These are phyloP conservation scores for Apiotrichum siamense DNA, from an alignment of 1,284 basidiomycete genomes.

Conservation along the genomic window DNA sequence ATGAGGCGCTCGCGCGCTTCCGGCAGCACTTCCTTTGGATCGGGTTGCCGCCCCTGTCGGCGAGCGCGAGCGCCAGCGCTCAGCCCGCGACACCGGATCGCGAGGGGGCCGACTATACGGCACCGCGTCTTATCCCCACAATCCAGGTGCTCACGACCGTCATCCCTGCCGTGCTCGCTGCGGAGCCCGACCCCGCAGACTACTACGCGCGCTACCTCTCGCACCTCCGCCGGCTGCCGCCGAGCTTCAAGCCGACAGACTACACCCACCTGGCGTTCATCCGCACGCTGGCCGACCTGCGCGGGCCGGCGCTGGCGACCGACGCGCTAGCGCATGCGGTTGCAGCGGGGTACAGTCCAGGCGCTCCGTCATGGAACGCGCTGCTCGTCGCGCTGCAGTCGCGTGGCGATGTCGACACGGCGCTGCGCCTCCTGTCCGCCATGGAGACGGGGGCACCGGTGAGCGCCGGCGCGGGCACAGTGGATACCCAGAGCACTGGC, in stretches of 20 bases:
- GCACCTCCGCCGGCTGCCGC: conserved; percentile 5
- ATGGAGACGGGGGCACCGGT: conserved; percentile 16
- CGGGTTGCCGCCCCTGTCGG: conserved; percentile 21
- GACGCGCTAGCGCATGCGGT: conserved; percentile 14
- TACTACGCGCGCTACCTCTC: conserved; percentile 23
- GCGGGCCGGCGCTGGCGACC: conserved; percentile 16
- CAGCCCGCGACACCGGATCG: background rate
- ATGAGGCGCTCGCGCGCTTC: conserved; percentile 23
- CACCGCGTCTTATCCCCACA: conserved; percentile 16
- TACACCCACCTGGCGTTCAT: conserved; percentile 25
- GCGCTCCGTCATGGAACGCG: conserved; percentile 19
- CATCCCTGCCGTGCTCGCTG: conserved; percentile 24
- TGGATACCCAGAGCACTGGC: no score
- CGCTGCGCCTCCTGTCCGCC: conserved; percentile 19
- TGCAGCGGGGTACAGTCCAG: conserved; percentile 13
- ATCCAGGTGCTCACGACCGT: conserved; percentile 24
- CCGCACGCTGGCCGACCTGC: conserved; percentile 18
- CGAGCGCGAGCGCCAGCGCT: background rate
- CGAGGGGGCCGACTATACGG: background rate
- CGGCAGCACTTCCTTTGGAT: conserved; percentile 26
- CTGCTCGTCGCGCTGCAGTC: conserved; percentile 21
- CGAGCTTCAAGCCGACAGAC: conserved; percentile 20
- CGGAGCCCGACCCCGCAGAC: conserved; percentile 7
- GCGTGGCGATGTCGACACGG: conserved; percentile 13
- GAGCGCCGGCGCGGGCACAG: background rate